Conservation (phyloP, 768 basidiomycete species). For the Zangia roseola region DNA sequence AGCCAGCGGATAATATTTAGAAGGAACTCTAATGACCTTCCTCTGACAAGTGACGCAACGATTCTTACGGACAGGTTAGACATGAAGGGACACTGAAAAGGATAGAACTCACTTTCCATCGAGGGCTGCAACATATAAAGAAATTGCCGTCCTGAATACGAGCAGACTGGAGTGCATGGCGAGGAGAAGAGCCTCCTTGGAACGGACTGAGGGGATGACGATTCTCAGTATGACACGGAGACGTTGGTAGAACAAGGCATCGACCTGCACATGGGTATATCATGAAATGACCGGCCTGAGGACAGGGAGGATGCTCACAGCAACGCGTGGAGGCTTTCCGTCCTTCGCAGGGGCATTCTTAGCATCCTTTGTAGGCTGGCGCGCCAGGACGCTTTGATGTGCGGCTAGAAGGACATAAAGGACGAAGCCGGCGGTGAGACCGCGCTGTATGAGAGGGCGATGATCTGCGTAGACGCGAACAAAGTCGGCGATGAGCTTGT, state of each 20-base stretch:
- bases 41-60: conserved; percentile 91
- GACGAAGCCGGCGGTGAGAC: conserved; percentile 68
- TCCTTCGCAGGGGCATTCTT: conserved; percentile 22
- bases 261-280: conserved; percentile 54
- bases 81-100: not conserved
- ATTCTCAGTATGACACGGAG: conserved; percentile 77
- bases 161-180: conserved; percentile 87
- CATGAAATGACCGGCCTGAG: not conserved
- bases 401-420: conserved; percentile 67
- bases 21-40: conserved; percentile 74
- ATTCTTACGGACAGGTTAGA: conserved; percentile 53
- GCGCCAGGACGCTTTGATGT: conserved; percentile 53
- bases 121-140: conserved; percentile 89
- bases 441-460: conserved; percentile 69
- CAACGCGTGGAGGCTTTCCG: conserved; percentile 58
- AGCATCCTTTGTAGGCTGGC: conserved; percentile 29
- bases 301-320: conserved; percentile 44
- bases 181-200: conserved; percentile 85
- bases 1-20: conserved; percentile 88
- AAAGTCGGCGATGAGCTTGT: conserved; percentile 43
- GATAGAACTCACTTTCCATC: conserved; percentile 73
- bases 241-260: conserved; percentile 85
- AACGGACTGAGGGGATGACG: conserved; percentile 81
- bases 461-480: conserved; percentile 57
- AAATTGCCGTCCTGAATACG: conserved; percentile 86